These are phyloP conservation scores for Triticum urartu DNA, from an alignment of 176 grass and related monocot genomes.

Conservation along the genomic window DNA sequence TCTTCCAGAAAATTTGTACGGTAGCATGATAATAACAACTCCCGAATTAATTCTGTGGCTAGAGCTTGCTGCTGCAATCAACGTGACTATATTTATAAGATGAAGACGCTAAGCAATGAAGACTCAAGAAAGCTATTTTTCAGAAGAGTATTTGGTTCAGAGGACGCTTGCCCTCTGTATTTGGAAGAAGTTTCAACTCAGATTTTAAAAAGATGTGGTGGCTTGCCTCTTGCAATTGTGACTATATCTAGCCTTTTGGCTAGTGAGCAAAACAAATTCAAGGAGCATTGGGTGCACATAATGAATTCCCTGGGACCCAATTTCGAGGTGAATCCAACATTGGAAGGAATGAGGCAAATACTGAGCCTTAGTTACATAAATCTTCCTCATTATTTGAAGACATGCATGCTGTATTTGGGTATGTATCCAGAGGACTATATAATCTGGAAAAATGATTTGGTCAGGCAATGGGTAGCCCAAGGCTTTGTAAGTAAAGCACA, in stretches of 20 bases:
- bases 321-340: background rate
- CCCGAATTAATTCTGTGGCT: background rate
- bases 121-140: background rate
- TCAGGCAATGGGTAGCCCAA: background rate
- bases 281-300: background rate
- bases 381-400: conserved; percentile 3
- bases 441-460: background rate
- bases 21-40: background rate
- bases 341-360: background rate
- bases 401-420: conserved; percentile 5
- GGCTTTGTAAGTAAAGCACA: background rate
- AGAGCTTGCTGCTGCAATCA: background rate
- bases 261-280: background rate
- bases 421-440: conserved; percentile 7
- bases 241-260: conserved; percentile 14
- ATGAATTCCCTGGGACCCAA: background rate
- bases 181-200: background rate
- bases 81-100: background rate
- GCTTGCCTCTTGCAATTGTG: background rate
- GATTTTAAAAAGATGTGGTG: background rate
- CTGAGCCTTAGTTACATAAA: background rate
- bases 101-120: background rate
- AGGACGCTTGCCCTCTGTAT: background rate
- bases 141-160: background rate
- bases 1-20: background rate